phyloP scores from a whole-genome alignment of 179 eudicot genomes.

The Camellia oleifera region DNA sequence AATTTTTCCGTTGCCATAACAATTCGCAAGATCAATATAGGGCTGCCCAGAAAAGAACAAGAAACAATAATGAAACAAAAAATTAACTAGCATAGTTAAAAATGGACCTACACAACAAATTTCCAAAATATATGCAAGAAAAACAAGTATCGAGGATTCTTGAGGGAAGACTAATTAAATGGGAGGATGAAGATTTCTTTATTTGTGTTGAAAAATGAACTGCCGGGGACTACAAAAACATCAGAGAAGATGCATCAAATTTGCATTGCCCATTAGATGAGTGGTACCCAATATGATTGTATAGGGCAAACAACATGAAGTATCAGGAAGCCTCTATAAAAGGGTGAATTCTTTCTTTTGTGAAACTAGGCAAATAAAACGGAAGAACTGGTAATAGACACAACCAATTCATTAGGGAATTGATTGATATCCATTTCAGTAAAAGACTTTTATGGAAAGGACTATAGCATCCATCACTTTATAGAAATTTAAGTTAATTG shows the following conservation, averaged over 20 bases:
- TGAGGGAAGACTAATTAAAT: neutral
- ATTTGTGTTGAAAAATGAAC: too few species aligned
- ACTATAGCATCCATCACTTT: too few species aligned
- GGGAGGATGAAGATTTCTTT: neutral
- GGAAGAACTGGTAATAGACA: too few species aligned
- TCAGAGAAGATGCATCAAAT: neutral
- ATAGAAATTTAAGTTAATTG: too few species aligned
- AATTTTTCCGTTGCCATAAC: conserved; percentile 57
- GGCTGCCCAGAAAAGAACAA: conserved; percentile 42
- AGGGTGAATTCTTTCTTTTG: too few species aligned
- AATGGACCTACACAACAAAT: neutral
- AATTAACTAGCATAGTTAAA: neutral
- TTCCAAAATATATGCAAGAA: neutral
- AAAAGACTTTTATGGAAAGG: too few species aligned
- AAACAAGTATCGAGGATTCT: neutral
- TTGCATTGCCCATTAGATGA: neutral
- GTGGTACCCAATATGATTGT: neutral
- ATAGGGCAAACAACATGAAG: neutral
- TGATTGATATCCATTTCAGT: too few species aligned
- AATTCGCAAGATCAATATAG: conserved; percentile 67
- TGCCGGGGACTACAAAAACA: neutral
- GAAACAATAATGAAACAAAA: neutral
- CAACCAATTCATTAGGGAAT: too few species aligned
- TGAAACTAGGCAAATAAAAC: too few species aligned
- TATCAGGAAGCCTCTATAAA: too few species aligned